A percentile compares a stretch with the other conserved stretches of the same genome.
Conservation (phyloP, 768 basidiomycete species). For the Leucogyrophana mollusca region DNA sequence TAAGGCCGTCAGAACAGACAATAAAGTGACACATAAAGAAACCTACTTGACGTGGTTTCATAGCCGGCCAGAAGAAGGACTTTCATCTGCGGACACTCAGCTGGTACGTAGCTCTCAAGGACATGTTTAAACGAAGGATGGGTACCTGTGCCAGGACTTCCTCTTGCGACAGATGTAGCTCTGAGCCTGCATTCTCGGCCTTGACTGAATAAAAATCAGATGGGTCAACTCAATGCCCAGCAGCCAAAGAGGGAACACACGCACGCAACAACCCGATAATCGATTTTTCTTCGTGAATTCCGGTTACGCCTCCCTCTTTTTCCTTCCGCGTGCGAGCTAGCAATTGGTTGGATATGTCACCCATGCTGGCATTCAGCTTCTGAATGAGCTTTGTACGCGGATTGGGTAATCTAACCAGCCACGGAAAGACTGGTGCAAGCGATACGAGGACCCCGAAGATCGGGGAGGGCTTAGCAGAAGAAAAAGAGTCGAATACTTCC, state of each 20-base stretch:
- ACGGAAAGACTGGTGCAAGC: constrained; percentile 18
- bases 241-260: not conserved
- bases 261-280: constrained; percentile 37
- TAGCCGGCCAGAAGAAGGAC: constrained; percentile 43
- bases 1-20: not conserved
- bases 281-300: constrained; percentile 31
- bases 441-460: not conserved
- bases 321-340: constrained; percentile 32
- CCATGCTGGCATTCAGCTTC: constrained; percentile 28
- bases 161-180: constrained; percentile 35
- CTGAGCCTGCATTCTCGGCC: constrained; percentile 33
- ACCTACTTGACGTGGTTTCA: constrained; percentile 43
- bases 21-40: not conserved
- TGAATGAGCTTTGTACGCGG: constrained; percentile 17
- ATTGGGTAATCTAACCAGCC: constrained; percentile 32
- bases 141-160: constrained; percentile 37
- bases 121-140: constrained; percentile 29
- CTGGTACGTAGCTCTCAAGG: constrained; percentile 25
- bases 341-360: constrained; percentile 31
- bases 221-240: too few species aligned
- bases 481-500: constrained; percentile 13
- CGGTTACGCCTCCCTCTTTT: constrained; percentile 25
- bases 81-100: constrained; percentile 37
- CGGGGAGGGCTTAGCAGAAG: constrained; percentile 8
- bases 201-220: constrained; percentile 33